Conservation (phyloP, 805 yeast genomes). For the Ascoidea asiatica region DNA sequence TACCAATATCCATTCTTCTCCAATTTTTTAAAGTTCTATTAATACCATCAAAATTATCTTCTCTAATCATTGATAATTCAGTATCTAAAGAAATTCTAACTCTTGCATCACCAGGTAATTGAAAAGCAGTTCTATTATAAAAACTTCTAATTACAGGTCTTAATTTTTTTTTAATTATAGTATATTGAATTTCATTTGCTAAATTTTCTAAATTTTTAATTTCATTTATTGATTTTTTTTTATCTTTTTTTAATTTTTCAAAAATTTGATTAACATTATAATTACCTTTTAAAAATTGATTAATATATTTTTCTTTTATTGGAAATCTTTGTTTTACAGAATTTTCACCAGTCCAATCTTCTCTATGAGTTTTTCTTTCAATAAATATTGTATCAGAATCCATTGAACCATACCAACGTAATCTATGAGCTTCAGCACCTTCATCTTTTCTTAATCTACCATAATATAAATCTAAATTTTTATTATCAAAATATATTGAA, state of each 20-base stretch:
- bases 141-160: slow-evolving; percentile 94
- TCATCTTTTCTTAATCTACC: slow-evolving; percentile 93
- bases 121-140: slow-evolving; percentile 97
- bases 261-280: slow-evolving; percentile 83
- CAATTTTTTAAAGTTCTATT: slow-evolving; percentile 88
- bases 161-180: slow-evolving; percentile 68
- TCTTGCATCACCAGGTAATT: slow-evolving; percentile 97
- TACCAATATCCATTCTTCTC: slow-evolving; percentile 98
- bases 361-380: slow-evolving; percentile 96
- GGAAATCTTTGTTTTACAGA: slow-evolving; percentile 97
- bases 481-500: slow-evolving; percentile 89
- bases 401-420: slow-evolving; percentile 99
- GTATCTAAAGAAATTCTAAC: slow-evolving; percentile 97
- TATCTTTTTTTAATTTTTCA: slow-evolving; percentile 86
- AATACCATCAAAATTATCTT: slow-evolving; percentile 88
- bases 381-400: slow-evolving; percentile 81
- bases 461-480: slow-evolving; percentile 77
- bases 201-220: slow-evolving; percentile 85
- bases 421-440: slow-evolving; percentile 97
- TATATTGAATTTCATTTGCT: slow-evolving; percentile 87
- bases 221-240: slow-evolving; percentile 75
- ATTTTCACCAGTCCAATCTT: slow-evolving; percentile 99
- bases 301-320: slow-evolving; percentile 81
- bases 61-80: slow-evolving; percentile 94
- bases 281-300: slow-evolving; percentile 69